phyloP scores from a whole-genome alignment of 495 filamentous ascomycete species.

The Tuber indicum region DNA sequence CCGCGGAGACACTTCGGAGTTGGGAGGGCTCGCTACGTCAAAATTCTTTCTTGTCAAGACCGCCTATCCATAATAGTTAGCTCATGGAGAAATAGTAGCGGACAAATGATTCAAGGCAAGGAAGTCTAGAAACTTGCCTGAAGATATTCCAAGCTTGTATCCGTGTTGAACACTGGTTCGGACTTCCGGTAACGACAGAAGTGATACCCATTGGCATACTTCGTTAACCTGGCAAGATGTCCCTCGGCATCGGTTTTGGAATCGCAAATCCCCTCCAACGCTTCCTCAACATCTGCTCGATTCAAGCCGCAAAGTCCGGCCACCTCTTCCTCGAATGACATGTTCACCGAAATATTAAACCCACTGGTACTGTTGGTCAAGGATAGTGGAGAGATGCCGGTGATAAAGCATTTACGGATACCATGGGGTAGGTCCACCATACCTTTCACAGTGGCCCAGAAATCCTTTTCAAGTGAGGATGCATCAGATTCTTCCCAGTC shows the following conservation, averaged over 20 bases:
- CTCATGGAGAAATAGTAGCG: no score
- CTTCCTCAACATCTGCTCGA: background rate
- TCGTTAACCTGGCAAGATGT: background rate
- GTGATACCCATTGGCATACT: constrained; percentile 5
- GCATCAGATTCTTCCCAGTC: background rate
- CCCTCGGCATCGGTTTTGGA: background rate
- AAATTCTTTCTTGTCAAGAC: no score
- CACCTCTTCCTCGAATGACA: constrained; percentile 1
- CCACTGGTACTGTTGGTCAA: background rate
- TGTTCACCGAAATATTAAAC: background rate
- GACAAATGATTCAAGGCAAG: no score
- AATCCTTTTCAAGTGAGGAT: constrained; percentile 1
- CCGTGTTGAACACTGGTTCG: no score
- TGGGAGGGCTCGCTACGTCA: accelerated
- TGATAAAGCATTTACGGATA: constrained; percentile 14
- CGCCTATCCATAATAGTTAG: no score
- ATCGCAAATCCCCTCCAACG: constrained; percentile 1
- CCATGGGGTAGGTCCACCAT: background rate
- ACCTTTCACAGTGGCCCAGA: constrained; percentile 7
- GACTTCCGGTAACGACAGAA: no score
- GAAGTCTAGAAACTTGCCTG: no score
- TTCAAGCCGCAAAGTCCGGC: constrained; percentile 10
- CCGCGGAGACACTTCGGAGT: no score
- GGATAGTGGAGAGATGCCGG: constrained; percentile 2
- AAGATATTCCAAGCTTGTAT: no score